These are phyloP conservation scores for Xylaria longipes DNA, from an alignment of 495 filamentous ascomycete species.

Conservation along the genomic window DNA sequence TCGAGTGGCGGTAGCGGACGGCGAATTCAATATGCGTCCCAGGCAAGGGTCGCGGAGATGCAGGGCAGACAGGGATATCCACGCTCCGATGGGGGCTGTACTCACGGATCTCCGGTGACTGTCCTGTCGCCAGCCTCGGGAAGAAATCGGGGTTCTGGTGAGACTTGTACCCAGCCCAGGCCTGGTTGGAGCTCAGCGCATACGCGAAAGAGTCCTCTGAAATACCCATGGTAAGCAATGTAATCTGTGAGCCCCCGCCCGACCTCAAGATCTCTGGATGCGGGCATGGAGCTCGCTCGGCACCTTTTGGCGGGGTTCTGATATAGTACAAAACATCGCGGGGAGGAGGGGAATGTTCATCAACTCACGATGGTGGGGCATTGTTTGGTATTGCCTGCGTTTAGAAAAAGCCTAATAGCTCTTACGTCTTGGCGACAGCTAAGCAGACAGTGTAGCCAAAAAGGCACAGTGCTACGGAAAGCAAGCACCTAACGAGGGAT, in stretches of 20 bases:
- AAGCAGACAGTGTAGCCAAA: background rate
- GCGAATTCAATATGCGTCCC: background rate
- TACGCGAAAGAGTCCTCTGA: slow-evolving; percentile 60
- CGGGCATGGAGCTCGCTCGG: background rate
- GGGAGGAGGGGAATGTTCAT: background rate
- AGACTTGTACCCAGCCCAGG: slow-evolving; percentile 71
- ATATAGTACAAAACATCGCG: background rate
- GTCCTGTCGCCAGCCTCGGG: slow-evolving; percentile 68
- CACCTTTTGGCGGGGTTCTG: background rate
- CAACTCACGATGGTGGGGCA: slow-evolving; percentile 24
- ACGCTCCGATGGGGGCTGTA: slow-evolving; percentile 10
- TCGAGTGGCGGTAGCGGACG: background rate
- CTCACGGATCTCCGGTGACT: slow-evolving; percentile 74
- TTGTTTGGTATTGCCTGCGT: background rate
- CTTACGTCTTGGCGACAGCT: slow-evolving; percentile 5
- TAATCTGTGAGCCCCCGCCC: background rate
- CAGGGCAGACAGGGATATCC: background rate
- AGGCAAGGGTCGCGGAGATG: background rate
- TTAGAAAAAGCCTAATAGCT: slow-evolving; percentile 20
- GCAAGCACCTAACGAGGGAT: slow-evolving; percentile 7
- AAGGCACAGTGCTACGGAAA: background rate
- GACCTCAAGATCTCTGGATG: background rate
- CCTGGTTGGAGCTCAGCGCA: slow-evolving; percentile 69
- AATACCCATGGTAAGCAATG: slow-evolving; percentile 38
- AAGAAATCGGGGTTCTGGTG: slow-evolving; percentile 76